phyloP scores from a whole-genome alignment of 2,329 filamentous ascomycete species.

The Monosporascus sp. region DNA sequence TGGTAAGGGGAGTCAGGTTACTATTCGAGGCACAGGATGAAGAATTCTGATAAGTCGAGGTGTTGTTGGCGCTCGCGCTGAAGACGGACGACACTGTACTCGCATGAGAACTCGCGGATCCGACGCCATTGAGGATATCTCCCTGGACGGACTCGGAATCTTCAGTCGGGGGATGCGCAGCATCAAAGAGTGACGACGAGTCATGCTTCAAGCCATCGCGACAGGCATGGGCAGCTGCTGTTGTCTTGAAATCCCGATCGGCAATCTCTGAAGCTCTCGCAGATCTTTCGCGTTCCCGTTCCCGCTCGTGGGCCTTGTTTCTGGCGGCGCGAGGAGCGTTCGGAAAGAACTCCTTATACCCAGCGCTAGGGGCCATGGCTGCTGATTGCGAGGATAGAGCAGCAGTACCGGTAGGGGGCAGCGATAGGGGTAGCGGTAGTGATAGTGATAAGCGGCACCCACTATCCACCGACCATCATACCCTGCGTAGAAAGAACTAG shows the following conservation, averaged over 20 bases:
- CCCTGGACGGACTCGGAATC: constrained; percentile 55
- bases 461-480: constrained; percentile 53
- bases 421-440: not conserved
- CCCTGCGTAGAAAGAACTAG: constrained; percentile 31
- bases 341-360: constrained; percentile 83
- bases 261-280: constrained; percentile 26
- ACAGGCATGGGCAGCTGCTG: constrained; percentile 20
- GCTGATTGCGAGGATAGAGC: constrained; percentile 38
- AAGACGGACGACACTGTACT: constrained; percentile 69
- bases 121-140: constrained; percentile 65
- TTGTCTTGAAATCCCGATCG: constrained; percentile 22
- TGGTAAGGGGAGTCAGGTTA: constrained; percentile 46
- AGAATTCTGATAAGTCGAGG: constrained; percentile 34
- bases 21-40: constrained; percentile 35
- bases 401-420: not conserved
- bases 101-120: constrained; percentile 65
- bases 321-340: constrained; percentile 64
- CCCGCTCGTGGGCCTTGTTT: constrained; percentile 55
- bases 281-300: constrained; percentile 55
- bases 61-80: constrained; percentile 43
- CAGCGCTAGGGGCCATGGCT: constrained; percentile 69
- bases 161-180: constrained; percentile 38
- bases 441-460: constrained; percentile 37
- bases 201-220: constrained; percentile 30
- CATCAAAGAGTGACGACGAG: constrained; percentile 24